Evolutionary conservation across 139 green algal species (phyloP), one percentile per base, ranked within the genome.

Genomic region (Axilococcus clingmanii): DNA sequence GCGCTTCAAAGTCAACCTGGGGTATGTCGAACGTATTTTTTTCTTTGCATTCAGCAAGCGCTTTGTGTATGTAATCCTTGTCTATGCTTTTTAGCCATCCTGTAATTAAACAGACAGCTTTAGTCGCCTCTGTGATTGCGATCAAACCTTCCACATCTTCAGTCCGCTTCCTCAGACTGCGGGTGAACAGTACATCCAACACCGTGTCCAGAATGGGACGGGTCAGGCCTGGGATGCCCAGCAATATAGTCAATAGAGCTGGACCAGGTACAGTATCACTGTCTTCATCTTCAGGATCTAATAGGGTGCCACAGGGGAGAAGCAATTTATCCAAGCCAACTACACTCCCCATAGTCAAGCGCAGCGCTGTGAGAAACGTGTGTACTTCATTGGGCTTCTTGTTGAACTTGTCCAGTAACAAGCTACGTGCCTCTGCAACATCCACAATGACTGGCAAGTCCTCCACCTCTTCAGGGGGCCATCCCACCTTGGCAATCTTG

Each of bases 111-210:
- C n/a, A n/a, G n/a, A n/a, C n/a, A n/a, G n/a, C n/a, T n/a, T n/a
- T n/a, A n/a, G n/a, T n/a, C n/a, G n/a, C n/a, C n/a, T n/a, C n/a
- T n/a, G n/a, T n/a, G n/a, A n/a, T n/a, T n/a, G n/a, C n/a, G n/a
- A n/a, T n/a, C n/a, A n/a, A n/a, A 33, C 27, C 29, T 62, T 35
- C 54, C 54, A 34, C 54, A 51, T 62, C 7, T 55, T 62, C 8
- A 48, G 25, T 32, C 48, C n/a, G n/a, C n/a, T n/a, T n/a, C n/a
- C n/a, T n/a, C n/a, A 64, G 43, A 40, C 65, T 78, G 48, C 56
- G 68, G 57, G 66, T 50, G 3, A 82, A 40, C 73, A 82, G 76
- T 34, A 83, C 61, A 45, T 83, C 75, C 42, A 85, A 40, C 16
- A 85, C 56, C 46, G 81, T 58, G 33, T 76, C 73, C 17, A 79